A percentile compares a stretch with the other conserved stretches of the same genome.
Evolutionary conservation across 1,284 basidiomycete species (phyloP).

Genomic region (Sporisorium graminicola): DNA sequence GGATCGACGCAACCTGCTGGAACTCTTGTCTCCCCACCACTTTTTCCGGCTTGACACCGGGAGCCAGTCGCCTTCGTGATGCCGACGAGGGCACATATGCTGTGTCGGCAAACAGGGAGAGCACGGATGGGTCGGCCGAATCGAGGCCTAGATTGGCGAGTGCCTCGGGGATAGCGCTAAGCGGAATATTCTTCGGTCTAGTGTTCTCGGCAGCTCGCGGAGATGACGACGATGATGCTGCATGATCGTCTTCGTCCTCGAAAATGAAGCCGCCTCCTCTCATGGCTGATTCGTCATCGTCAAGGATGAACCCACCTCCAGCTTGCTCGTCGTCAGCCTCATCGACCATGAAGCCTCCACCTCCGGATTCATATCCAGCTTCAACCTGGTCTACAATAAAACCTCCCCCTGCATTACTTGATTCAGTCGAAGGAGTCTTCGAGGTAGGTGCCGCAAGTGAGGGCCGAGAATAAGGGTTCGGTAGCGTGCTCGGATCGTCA

Average conservation of each 20-base stretch:
- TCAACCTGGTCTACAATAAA: slow-evolving; percentile 33
- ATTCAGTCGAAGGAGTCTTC: neutral
- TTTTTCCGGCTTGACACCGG: slow-evolving; percentile 34
- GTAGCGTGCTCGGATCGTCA: slow-evolving; percentile 41
- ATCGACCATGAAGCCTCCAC: slow-evolving; percentile 41
- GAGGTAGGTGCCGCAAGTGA: slow-evolving; percentile 1
- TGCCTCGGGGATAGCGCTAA: slow-evolving; percentile 51
- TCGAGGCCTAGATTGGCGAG: slow-evolving; percentile 50
- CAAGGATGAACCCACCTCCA: slow-evolving; percentile 27
- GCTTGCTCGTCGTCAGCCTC: slow-evolving; percentile 4
- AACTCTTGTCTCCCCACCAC: slow-evolving; percentile 54
- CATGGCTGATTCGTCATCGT: slow-evolving; percentile 11
- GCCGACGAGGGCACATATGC: slow-evolving; percentile 36
- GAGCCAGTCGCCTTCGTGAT: slow-evolving; percentile 16
- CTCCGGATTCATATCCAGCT: slow-evolving; percentile 4
- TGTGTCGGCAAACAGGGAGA: slow-evolving; percentile 46
- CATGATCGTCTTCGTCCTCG: slow-evolving; percentile 17
- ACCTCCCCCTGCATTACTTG: slow-evolving; percentile 15
- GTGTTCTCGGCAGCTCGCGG: neutral
- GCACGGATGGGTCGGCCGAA: slow-evolving; percentile 37
- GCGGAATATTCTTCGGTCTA: slow-evolving; percentile 38
- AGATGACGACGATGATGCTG: slow-evolving; percentile 3
- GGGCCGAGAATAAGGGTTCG: slow-evolving; percentile 44
- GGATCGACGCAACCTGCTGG: slow-evolving; percentile 43
- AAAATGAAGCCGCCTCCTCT: slow-evolving; percentile 12